Evolutionary conservation across 1,284 basidiomycete genomes (phyloP).

Genomic region (Puccinia coronata): DNA sequence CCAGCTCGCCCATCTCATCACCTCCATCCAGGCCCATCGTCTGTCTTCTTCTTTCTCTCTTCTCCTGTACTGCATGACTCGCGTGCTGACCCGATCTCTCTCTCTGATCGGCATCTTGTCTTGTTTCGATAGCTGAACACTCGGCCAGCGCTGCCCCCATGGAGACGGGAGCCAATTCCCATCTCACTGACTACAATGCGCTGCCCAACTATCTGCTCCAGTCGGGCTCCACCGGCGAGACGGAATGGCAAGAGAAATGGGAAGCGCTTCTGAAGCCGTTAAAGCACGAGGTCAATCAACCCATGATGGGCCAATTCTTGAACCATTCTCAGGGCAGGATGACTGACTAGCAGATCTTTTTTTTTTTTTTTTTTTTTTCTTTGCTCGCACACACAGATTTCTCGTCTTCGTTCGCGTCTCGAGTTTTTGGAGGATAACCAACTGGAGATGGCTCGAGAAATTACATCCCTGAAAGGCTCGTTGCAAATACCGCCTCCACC

Average conservation of each 20-base stretch:
- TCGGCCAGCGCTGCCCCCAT: neutral
- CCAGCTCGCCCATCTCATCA: slow-evolving; percentile 39
- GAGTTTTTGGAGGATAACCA: slow-evolving; percentile 28
- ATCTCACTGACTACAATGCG: neutral
- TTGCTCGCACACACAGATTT: neutral
- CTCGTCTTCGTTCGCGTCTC: slow-evolving; percentile 16
- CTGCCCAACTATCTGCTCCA: neutral
- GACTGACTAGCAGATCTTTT: too few relatives aligned
- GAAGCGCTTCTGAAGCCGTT: slow-evolving; percentile 2
- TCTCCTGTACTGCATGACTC: too few relatives aligned
- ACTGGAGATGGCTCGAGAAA: slow-evolving; percentile 27
- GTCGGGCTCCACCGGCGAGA: neutral
- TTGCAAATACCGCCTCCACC: neutral
- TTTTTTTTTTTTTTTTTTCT: too few relatives aligned
- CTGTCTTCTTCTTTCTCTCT: neutral
- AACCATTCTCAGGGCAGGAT: too few relatives aligned
- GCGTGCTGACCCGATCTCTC: neutral
- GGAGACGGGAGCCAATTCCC: neutral
- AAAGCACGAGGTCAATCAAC: slow-evolving; percentile 13
- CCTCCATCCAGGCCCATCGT: slow-evolving; percentile 40
- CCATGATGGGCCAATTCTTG: too few relatives aligned
- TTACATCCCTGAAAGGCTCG: slow-evolving; percentile 31
- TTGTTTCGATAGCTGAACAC: neutral
- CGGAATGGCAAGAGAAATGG: slow-evolving; percentile 6
- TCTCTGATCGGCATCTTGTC: neutral